Evolutionary conservation across 2,329 filamentous ascomycete genomes (phyloP), one percentile per base, ranked within the genome.

Genomic region (Gyromitra esculenta): DNA sequence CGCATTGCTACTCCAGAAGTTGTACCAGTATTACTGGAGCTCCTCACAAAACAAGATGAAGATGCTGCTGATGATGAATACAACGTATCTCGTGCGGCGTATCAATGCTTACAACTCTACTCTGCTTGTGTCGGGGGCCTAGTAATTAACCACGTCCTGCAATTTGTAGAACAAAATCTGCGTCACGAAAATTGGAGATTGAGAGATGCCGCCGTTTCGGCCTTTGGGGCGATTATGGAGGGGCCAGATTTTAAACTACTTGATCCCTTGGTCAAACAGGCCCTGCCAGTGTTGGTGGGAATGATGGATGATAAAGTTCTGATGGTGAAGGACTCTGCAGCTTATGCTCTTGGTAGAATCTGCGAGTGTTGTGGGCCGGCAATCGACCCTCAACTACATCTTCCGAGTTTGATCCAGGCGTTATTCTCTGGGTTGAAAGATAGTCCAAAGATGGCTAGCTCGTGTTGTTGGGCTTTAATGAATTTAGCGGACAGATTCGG

Each of bases 401-500:
- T 99, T 4, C 92, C 94, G 79, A 89, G 91, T 21, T 87, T 99
- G 78, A 95, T 99, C 82, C 89, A 90, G 73, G 92, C 94, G 52
- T 89, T 99, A 8, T 99, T 99, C 86, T 90, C 91, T 80, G 96
- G 95, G 65, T 88, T 99, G 76, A 90, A 93, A 76, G 95, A 92
- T 85, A 96, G 92, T 83, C 91, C 94, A 76, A 97, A 97, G 89
- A 99, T 99, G 91, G 96, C 95, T 41, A 91, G 93, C 71, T 99
- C 96, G 39, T 98, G 96, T 89, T 99, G 96, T 86, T 97, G 96
- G 96, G 94, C 96, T 41, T 86, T 99, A 80, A 98, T 99, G 93
- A 99, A 98, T 85, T 86, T 99, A 82, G 95, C 96, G 9, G 96
- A 99, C 83, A 91, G 94, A 77, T 99, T 98, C 83, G 92, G 94